Evolutionary conservation across 1,139 yeast species (phyloP), one percentile per base, ranked within the genome.

Genomic region (Spencermartinsiella ligniputridi): DNA sequence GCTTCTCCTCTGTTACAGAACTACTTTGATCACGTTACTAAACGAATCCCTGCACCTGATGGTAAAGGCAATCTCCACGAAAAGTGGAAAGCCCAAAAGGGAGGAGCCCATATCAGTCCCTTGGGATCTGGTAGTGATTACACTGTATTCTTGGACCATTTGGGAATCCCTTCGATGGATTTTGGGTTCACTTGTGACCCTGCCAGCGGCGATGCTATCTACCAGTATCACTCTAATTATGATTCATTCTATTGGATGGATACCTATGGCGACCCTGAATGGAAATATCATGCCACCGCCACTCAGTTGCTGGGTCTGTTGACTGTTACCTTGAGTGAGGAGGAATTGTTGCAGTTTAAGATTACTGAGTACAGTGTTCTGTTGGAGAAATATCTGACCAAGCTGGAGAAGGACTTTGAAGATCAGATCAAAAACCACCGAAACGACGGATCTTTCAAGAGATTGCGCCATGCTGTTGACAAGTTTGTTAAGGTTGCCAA

Each of bases 211-310:
- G 76, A 78, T 41, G 68, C 82, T 0, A 76, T 81, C 2, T 81
- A 81, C 58, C 87, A 80, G 49, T 81, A 81, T 60, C 87, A 81
- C 58, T 79, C 86, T 34, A 78, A 79, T 58, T 81, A 79, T 56
- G 88, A 81, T 58, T 81, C 86, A 2, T 77, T 66, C 59, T 68
- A 78, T 52, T 82, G 88, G 89, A 79, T 81, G 79, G 70, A 71
- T 40, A 69, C 64, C 5, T 73, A 62, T 57, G 83, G 76, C 20
- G 87, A 81, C 56, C 80, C 82, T 8, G 78, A 74, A 0, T 80
- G 78, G 66, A 66, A 67, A 32, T 69, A 62, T 49, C 88, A 81
- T 59, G 76, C 76, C 45, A 61, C 80, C 2, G 62, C 75, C 53
- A 72, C 82, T 16, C 74, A 78, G 55, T 66, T 68, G 37, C 56